Percentiles rank a stretch among this genome's conserved stretches.
phyloP scores from a whole-genome alignment of 306 rosid species.

The Gastrolobium bilobum region DNA sequence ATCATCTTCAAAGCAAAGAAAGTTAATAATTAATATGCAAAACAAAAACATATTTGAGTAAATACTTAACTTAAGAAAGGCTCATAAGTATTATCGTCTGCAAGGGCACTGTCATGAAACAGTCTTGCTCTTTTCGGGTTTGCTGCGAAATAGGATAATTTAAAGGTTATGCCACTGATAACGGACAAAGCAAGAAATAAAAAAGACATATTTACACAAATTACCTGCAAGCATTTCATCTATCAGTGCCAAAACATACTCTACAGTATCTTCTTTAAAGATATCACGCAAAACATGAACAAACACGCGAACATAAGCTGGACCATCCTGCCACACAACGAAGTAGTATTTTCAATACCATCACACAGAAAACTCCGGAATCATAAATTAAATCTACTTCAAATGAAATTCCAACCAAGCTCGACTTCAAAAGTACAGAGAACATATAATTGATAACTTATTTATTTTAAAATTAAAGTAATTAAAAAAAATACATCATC shows the following conservation, averaged over 20 bases:
- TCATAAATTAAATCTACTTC: slow-evolving; percentile 13
- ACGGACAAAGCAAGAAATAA: background rate
- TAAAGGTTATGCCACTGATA: slow-evolving; percentile 30
- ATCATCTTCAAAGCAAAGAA: slow-evolving; percentile 28
- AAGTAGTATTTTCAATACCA: slow-evolving; percentile 40
- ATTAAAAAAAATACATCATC: slow-evolving; percentile 69
- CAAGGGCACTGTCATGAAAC: slow-evolving; percentile 87
- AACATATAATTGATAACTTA: background rate
- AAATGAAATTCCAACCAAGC: slow-evolving; percentile 26
- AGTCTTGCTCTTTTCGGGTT: slow-evolving; percentile 91
- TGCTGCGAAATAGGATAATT: slow-evolving; percentile 60
- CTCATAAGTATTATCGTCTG: slow-evolving; percentile 79
- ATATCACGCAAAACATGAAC: slow-evolving; percentile 86
- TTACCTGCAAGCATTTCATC: slow-evolving; percentile 95
- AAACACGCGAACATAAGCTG: slow-evolving; percentile 85
- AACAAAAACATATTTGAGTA: slow-evolving; percentile 42
- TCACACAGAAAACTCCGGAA: slow-evolving; percentile 27
- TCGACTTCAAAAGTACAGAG: background rate
- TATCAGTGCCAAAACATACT: slow-evolving; percentile 85
- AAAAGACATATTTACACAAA: slow-evolving; percentile 32
- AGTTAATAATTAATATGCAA: slow-evolving; percentile 17
- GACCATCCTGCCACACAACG: slow-evolving; percentile 82
- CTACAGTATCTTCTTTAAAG: slow-evolving; percentile 93
- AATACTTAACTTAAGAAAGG: slow-evolving; percentile 87
- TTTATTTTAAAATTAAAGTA: background rate